Base-by-base conservation (phyloP, 2,329 filamentous ascomycete species). In the Colletotrichum tropicicola region DNA sequence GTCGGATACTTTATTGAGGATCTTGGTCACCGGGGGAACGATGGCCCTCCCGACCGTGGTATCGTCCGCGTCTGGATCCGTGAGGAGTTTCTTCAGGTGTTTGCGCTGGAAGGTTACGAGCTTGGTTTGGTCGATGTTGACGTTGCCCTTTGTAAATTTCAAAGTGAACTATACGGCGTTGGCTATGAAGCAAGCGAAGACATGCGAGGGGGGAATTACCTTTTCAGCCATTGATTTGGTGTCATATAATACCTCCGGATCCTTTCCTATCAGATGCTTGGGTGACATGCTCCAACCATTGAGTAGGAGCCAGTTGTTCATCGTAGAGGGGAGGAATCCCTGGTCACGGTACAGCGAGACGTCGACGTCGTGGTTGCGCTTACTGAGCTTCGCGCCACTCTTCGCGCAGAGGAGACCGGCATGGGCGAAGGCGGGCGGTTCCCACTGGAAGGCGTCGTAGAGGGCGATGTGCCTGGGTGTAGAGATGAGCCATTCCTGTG, bases 91-190 rank as follows among this genome's bases (percentile, higher is more conserved):
- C 28, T 74, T 75, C 17, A 75, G 70, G 73, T 95, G 92, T 48
- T 87, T 85, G 70, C 87, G 88, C 73, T 98, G 93, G 51, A 98
- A 85, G 75, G 90, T 93, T 70, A 88, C 86, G 15, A 98, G 85
- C 74, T 98, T 99, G 51, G 89, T 88, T 53, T 90, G 86, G 19
- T 91, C 89, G 17, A 98, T 92, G 13, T 91, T 91, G 6, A 94
- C 93, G 75, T 98, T 94, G 9, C 95, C 95, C 71, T 91, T 92
- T 3, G 94, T 98, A 78, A 98, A 97, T 73, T 93, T 94, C 69
- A 97, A 84, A 47, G 90, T 89, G 74, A 98, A 95, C 87, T 93
- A 53, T 80, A 17, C 19, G 17, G 19, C n/a, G n/a, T 19, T 9
- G 17, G 39, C 13, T n/a, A 41, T 9, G 35, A 41, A 78, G 73